Base-by-base conservation (phyloP, 345 rosid species). In the Aethionema arabicum region DNA sequence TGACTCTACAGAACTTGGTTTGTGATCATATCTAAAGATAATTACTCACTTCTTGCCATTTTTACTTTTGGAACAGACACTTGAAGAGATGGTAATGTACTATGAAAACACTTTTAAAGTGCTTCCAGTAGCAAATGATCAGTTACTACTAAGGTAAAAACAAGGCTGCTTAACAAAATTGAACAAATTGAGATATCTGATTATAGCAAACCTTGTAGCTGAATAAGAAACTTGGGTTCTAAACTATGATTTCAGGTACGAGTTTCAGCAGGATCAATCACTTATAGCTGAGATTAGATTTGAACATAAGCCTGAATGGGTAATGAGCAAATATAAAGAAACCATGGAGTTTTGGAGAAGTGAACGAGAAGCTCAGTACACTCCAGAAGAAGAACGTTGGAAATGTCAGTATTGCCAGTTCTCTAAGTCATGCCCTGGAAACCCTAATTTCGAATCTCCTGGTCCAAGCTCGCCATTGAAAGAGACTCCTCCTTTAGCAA, bases 371-470 rank as follows among this genome's bases (percentile, higher is more conserved):
- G 84, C 89, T 29, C 74, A 55, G 49, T 87, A 75, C 70, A 50
- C 77, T 30, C 87, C 85, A 5, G 76, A 76, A 69, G 87, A 85
- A 70, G 96, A 87, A 79, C 84, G 83, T 6, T 91, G 98, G 98
- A 91, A 91, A 74, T 87, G 96, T 55, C 52, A 73, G 45, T 68
- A 15, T 68, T 91, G 96, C 57, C 81, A 79, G 31, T 85, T 75
- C 70, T 77, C 83, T 60, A 57, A 73, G 1, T 57, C 55, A 6
- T 87, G 92, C 68, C 78, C 82, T 11, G 70, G 56, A 41, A 74
- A 63, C 15, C 74, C 74, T 3, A 54, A 40, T 27, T 36, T 69
- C 3, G 52, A 73, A 6, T 50, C 38, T 36, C 14, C 16, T 16
- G 2, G 16, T 0, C 37, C 32, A 5, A 53, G 56, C 66, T 73